Evolutionary conservation across 768 basidiomycete genomes (phyloP), one percentile per base, ranked within the genome.

Genomic region (Phlegmacium glaucopus): DNA sequence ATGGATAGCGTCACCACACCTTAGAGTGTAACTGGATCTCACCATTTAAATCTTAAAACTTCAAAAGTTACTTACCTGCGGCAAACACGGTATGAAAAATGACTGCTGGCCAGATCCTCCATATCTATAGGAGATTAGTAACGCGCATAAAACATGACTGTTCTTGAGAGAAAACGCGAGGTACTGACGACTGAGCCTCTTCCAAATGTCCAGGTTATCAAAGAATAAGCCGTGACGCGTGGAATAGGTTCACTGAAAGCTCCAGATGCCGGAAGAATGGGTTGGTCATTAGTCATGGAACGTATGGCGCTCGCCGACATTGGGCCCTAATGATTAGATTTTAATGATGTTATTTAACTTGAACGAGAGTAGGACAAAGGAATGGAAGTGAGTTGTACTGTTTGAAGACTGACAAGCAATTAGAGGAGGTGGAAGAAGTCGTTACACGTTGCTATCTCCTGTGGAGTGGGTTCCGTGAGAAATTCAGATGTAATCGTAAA

Each of bases 31-130:
- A 9, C 28, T 27, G 13, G 37, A 28, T 12, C 45, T 32, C 13
- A 40, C 17, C 30, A 13, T 30, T 7, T 44, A 9, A n/a, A n/a
- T n/a, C n/a, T n/a, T 35, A 28, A 41, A 34, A 22, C n/a, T 27
- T 35, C 17, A 46, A 22, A 53, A 5, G 18, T 16, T 10, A 48
- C 43, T 26, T 54, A 78, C 77, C 70, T 15, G 71, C 74, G 5
- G 82, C 80, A 53, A 83, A 81, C 4, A 70, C 42, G 4, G 82
- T 82, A 59, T 84, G 78, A 18, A 84, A 58, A n/a, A 82, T 51
- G 2, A 83, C 81, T 0, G 82, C 81, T 1, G 82, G 82, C 82
- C 82, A 85, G 54, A 83, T 82, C 44, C 75, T 72, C 76, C 79
- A 83, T 10, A 83, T 71, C 73, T 76, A 52, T 46, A 38, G 22